A percentile compares a stretch with the other conserved stretches of the same genome.
Evolutionary conservation across 2,329 filamentous ascomycete genomes (phyloP).

Genomic region (Claviceps africana): DNA sequence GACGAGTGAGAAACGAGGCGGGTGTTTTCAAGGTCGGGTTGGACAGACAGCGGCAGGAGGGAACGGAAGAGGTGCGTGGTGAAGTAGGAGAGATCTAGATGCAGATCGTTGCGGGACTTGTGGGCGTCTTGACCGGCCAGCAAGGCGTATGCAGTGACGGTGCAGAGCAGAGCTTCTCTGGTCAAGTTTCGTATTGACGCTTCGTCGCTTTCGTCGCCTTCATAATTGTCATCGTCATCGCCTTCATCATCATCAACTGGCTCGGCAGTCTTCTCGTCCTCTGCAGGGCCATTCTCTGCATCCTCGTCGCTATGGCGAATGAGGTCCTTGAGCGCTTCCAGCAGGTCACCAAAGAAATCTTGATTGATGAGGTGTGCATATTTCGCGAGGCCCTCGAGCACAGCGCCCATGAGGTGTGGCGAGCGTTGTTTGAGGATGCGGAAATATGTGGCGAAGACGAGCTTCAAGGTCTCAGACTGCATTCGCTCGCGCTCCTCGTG

Average conservation of each 20-base stretch:
- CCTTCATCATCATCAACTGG: slow-evolving; percentile 12
- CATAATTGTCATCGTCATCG: background rate
- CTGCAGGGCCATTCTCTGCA: slow-evolving; percentile 28
- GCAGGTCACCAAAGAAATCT: slow-evolving; percentile 92
- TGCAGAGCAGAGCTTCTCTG: slow-evolving; percentile 82
- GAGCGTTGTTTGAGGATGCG: slow-evolving; percentile 75
- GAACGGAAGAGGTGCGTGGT: slow-evolving; percentile 85
- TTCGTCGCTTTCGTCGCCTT: slow-evolving; percentile 24
- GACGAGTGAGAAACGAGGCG: slow-evolving; percentile 22
- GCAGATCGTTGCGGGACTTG: slow-evolving; percentile 66
- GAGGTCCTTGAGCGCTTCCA: slow-evolving; percentile 88
- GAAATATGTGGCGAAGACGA: slow-evolving; percentile 93
- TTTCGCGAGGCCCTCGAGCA: slow-evolving; percentile 83
- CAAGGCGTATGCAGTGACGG: slow-evolving; percentile 91
- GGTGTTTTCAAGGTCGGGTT: slow-evolving; percentile 76
- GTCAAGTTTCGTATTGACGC: slow-evolving; percentile 53
- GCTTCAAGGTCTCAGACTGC: slow-evolving; percentile 88
- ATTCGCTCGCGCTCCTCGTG: slow-evolving; percentile 88
- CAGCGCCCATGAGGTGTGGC: slow-evolving; percentile 85
- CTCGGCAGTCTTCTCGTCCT: slow-evolving; percentile 25
- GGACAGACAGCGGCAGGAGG: slow-evolving; percentile 62
- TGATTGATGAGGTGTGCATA: slow-evolving; percentile 97
- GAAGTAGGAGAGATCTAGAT: slow-evolving; percentile 91
- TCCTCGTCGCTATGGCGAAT: slow-evolving; percentile 59
- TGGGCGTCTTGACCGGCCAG: slow-evolving; percentile 86